Conservation (phyloP, 169 alveolate species). For the Fabrea salina region DNA sequence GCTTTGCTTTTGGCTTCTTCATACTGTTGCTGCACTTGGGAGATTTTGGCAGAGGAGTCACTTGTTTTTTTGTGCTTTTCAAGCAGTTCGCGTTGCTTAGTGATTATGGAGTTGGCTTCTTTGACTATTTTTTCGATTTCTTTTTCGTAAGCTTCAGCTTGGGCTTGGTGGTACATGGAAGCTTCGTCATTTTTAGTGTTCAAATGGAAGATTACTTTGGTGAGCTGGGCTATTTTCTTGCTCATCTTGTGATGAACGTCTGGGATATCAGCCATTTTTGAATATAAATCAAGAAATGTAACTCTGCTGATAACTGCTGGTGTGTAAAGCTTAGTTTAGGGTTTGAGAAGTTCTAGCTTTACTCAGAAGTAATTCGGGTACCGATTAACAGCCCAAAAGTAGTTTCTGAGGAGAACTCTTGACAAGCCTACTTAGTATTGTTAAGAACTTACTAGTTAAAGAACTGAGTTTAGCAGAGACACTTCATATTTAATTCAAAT, state of each 20-base stretch:
- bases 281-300: no score
- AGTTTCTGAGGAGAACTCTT: no score
- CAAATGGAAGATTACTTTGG: constrained; percentile 83
- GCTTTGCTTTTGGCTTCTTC: constrained; percentile 59
- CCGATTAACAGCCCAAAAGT: no score
- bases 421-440: no score
- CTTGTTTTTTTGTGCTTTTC: constrained; percentile 60
- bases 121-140: constrained; percentile 72
- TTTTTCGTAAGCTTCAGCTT: constrained; percentile 70
- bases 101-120: constrained; percentile 70
- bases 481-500: no score
- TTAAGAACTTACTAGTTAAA: no score
- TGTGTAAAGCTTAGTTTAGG: no score
- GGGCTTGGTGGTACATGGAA: constrained; percentile 37
- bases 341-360: no score
- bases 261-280: constrained; percentile 29
- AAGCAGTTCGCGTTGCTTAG: constrained; percentile 58
- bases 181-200: constrained; percentile 82
- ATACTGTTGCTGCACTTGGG: constrained; percentile 50
- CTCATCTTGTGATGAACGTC: constrained; percentile 82
- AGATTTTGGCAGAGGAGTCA: constrained; percentile 44
- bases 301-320: no score
- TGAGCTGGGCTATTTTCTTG: constrained; percentile 83
- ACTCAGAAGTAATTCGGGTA: no score
- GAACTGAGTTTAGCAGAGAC: no score